phyloP scores from a whole-genome alignment of 768 basidiomycete species.

The Boletus reticulatus region DNA sequence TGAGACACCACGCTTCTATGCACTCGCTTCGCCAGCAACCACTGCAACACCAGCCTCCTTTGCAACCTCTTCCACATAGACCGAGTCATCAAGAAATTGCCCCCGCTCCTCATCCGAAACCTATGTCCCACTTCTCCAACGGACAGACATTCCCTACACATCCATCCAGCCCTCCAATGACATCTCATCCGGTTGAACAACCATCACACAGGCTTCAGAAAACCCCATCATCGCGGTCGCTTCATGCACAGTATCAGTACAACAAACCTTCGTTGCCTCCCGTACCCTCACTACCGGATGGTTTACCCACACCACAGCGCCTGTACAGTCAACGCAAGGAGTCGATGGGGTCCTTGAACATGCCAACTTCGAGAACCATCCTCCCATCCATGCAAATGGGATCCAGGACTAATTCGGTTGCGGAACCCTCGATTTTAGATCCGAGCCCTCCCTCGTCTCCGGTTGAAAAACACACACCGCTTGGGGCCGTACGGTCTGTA shows the following conservation, averaged over 20 bases:
- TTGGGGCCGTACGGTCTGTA: constrained; percentile 71
- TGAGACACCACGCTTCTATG: constrained; percentile 23
- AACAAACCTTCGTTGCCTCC: constrained; percentile 36
- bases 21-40: constrained; percentile 31
- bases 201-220: constrained; percentile 40
- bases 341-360: constrained; percentile 22
- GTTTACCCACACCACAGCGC: constrained; percentile 30
- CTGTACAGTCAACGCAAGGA: constrained; percentile 19
- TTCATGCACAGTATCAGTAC: constrained; percentile 51
- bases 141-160: constrained; percentile 10
- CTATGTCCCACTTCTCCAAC: constrained; percentile 6
- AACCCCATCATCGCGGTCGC: constrained; percentile 57
- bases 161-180: constrained; percentile 9
- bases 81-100: constrained; percentile 10
- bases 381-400: constrained; percentile 62
- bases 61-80: constrained; percentile 12
- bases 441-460: constrained; percentile 88
- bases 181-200: constrained; percentile 47
- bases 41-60: constrained; percentile 17
- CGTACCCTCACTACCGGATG: constrained; percentile 37
- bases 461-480: constrained; percentile 48
- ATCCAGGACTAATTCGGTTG: constrained; percentile 50
- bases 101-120: constrained; percentile 18
- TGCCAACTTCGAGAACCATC: constrained; percentile 49
- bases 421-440: constrained; percentile 54